Base-by-base conservation (phyloP, 1,284 basidiomycete species). In the Cutaneotrichosporon curvatum region DNA sequence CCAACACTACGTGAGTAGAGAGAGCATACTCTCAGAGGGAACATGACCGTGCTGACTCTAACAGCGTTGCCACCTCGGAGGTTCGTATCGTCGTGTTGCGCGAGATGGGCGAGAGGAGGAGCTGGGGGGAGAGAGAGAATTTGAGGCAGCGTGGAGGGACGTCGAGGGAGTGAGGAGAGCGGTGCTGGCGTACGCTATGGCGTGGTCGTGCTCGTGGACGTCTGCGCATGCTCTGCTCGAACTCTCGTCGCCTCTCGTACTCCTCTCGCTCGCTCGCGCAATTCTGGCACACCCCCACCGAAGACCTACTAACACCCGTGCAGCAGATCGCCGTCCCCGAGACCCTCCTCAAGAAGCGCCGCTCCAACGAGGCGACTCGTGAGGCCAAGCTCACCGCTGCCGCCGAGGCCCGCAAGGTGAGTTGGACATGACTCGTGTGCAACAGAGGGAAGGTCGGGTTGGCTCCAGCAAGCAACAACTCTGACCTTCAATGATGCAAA, bases 301-400 rank as follows among this genome's bases (percentile, higher is more conserved):
- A 22, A n/a, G 1, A 15, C 21, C 21, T n/a, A 22, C 47, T 48
- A 32, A 48, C 47, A 31, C n/a, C 42, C 46, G 19, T 12, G 38
- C 40, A 47, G 46, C 47, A 48, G 47, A 48, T 92, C 71, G 85
- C 91, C 80, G 89, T 94, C 76, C 91, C 91, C 73, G 91, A 95
- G 83, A 95, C 91, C 70, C 83, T 95, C 78, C 87, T 96, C 78
- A 95, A 95, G 81, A 99, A 97, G 82, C 83, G 95, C 77, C 94
- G 95, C 80, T 84, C 91, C 76, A 95, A 85, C 72, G 90, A 92
- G 79, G 95, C 96, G 81, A 85, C 85, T 58, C 82, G 91, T 66
- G 91, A 96, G 80, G 92, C 96, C 74, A 90, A 88, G 72, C 79
- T 92, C 65, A 82, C 80, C 59, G 86, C 87, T 59, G 87, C 87